These are phyloP conservation scores for Aspergillus unguis DNA, from an alignment of 2,329 filamentous ascomycete species.

Conservation along the genomic window DNA sequence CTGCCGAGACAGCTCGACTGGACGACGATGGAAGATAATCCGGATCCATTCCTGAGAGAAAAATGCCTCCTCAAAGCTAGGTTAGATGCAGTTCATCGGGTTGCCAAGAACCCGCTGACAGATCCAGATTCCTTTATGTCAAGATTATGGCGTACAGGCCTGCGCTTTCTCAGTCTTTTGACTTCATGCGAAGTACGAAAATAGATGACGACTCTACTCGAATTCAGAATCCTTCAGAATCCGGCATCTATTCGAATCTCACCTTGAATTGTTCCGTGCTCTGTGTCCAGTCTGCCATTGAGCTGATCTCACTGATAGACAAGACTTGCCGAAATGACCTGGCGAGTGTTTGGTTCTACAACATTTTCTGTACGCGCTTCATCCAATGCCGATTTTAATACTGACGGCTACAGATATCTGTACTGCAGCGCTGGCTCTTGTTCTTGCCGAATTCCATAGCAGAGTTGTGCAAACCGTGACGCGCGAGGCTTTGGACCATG, in stretches of 20 bases:
- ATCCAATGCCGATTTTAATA: not conserved
- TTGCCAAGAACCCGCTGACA: not conserved
- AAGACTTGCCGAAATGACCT: not conserved
- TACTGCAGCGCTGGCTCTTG: not conserved
- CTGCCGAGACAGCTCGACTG: not conserved
- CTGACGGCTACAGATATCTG: not conserved
- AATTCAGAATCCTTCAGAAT: not conserved
- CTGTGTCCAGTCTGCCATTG: not conserved
- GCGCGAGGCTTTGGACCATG: not conserved
- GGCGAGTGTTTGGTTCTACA: slow-evolving; percentile 2
- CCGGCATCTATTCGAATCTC: not conserved
- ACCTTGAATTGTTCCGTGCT: not conserved
- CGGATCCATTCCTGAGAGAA: not conserved
- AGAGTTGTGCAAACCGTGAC: not conserved
- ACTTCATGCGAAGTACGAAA: not conserved
- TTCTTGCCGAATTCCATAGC: not conserved
- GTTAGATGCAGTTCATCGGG: not conserved
- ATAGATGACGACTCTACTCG: not conserved
- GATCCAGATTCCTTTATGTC: not conserved
- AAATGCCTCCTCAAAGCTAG: not conserved
- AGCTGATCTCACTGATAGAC: not conserved
- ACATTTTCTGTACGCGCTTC: not conserved
- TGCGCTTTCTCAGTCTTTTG: not conserved
- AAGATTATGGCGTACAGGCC: not conserved
- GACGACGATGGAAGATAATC: not conserved